Evolutionary conservation across 768 basidiomycete species (phyloP), one percentile per base, ranked within the genome.

Genomic region (Lenzites betulinus): DNA sequence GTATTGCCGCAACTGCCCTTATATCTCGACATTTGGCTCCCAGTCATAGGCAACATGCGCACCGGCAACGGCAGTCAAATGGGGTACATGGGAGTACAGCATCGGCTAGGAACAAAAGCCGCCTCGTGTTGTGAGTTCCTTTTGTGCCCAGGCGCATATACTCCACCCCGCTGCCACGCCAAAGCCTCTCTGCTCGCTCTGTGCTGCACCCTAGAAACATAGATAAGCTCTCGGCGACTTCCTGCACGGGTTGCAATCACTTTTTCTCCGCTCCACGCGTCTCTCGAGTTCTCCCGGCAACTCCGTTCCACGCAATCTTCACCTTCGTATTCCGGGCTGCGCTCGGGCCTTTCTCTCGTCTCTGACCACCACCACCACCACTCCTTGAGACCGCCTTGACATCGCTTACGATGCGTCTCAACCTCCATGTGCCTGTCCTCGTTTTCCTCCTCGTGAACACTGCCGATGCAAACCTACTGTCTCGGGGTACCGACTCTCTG

Each of bases 401-500:
- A 18, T 13, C 28, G 25, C 54, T 51, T 61, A 66, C 39, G 58
- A 62, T 66, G 64, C 58, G 64, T 54, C 39, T 66, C 52, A 67
- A 54, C 53, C 26, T 65, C 52, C 61, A 43, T 60, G 15, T 70
- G 57, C 48, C 64, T 22, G 60, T 74, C 58, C 63, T 77, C 66
- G 51, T 70, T 47, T 69, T 77, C 52, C 64, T 72, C 49, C 70
- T 77, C 28, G 67, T 66, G 52, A 69, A 73, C 43, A 67, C 60
- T 52, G 63, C 70, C 69, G 66, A 71, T 58, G 65, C 72, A 59
- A 58, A 50, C 60, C 49, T 64, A 65, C 6, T 66, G 51, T 38
- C 60, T 38, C 58, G 65, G 59, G 56, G 74, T 68, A 54, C 69
- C 12, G 72, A 72, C n/a, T 69, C 81, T 51, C 58, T 80, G 64